These are phyloP conservation scores for Magnolia kwangsiensis DNA, from an alignment of 164 flowering plant species.

Conservation along the genomic window DNA sequence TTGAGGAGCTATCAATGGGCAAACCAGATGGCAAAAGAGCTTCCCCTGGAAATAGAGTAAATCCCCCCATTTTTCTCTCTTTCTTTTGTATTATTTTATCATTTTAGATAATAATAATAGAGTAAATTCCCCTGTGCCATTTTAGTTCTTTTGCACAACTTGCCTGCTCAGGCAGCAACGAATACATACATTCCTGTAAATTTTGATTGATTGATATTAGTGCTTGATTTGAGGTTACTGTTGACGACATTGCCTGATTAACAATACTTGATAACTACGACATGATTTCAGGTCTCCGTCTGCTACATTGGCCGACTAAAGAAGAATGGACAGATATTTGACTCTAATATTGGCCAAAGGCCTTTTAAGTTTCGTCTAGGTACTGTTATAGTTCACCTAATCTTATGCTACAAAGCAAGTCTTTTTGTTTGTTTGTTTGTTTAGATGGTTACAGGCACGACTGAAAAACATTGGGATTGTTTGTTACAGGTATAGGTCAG, in stretches of 20 bases:
- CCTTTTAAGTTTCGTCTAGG: constrained; percentile 91
- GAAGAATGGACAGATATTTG: constrained; percentile 74
- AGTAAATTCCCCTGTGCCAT: neutral
- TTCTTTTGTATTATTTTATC: too few species aligned
- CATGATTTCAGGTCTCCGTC: constrained; percentile 59
- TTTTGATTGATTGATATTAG: neutral
- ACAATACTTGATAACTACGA: neutral
- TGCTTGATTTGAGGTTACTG: constrained; percentile 5
- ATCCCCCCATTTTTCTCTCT: neutral
- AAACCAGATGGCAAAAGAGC: constrained; percentile 90
- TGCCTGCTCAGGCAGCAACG: neutral
- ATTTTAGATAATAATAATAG: too few species aligned
- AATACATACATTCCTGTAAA: neutral
- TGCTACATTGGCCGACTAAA: constrained; percentile 79
- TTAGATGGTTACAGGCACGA: neutral
- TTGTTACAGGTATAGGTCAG: constrained; percentile 64
- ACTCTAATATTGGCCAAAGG: constrained; percentile 63
- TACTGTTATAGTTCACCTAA: constrained; percentile 16
- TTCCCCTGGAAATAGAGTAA: constrained; percentile 68
- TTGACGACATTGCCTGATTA: neutral
- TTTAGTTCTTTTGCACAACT: neutral
- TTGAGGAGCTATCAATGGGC: constrained; percentile 84
- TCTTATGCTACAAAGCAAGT: neutral
- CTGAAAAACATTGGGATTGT: neutral
- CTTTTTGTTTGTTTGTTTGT: neutral